Percentiles rank a stretch among this genome's conserved stretches.
Evolutionary conservation across 495 filamentous ascomycete species (phyloP).

Genomic region (Penicillium cataractarum): DNA sequence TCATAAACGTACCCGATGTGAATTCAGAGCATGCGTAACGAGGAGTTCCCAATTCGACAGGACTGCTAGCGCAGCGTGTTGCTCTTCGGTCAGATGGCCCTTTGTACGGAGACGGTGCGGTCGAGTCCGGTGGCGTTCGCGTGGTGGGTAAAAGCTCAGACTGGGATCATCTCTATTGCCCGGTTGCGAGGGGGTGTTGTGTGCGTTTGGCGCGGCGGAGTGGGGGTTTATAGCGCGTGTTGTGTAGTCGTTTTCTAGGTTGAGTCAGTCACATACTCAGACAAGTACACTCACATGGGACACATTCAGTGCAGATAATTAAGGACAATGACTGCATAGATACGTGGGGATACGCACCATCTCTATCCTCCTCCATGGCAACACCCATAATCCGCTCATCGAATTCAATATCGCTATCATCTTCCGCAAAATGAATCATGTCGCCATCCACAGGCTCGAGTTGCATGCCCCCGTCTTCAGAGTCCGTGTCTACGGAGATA

Average conservation of each 20-base stretch:
- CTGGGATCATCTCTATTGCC: background rate
- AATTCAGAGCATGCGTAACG: slow-evolving; percentile 38
- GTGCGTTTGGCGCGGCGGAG: slow-evolving; percentile 5
- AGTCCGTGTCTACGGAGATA: slow-evolving; percentile 19
- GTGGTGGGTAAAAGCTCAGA: background rate
- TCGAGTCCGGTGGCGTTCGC: slow-evolving; percentile 13
- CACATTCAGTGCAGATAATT: too few relatives aligned
- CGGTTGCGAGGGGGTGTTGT: background rate
- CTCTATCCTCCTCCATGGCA: background rate
- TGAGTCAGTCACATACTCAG: too few relatives aligned
- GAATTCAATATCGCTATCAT: slow-evolving; percentile 9
- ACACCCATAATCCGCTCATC: slow-evolving; percentile 10
- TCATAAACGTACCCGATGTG: slow-evolving; percentile 32
- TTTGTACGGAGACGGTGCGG: slow-evolving; percentile 10
- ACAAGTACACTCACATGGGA: too few relatives aligned
- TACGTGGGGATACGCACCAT: slow-evolving; percentile 8
- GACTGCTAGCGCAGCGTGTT: slow-evolving; percentile 41
- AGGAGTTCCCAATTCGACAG: slow-evolving; percentile 42
- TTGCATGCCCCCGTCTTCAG: slow-evolving; percentile 26
- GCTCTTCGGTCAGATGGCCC: slow-evolving; percentile 33
- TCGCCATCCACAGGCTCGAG: slow-evolving; percentile 15
- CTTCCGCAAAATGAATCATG: slow-evolving; percentile 10
- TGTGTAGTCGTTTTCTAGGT: slow-evolving; percentile 13
- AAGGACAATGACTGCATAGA: too few relatives aligned
- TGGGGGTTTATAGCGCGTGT: slow-evolving; percentile 7